Evolutionary conservation across 2,329 filamentous ascomycete genomes (phyloP), one percentile per base, ranked within the genome.

Genomic region (Achaetomium macrosporum): DNA sequence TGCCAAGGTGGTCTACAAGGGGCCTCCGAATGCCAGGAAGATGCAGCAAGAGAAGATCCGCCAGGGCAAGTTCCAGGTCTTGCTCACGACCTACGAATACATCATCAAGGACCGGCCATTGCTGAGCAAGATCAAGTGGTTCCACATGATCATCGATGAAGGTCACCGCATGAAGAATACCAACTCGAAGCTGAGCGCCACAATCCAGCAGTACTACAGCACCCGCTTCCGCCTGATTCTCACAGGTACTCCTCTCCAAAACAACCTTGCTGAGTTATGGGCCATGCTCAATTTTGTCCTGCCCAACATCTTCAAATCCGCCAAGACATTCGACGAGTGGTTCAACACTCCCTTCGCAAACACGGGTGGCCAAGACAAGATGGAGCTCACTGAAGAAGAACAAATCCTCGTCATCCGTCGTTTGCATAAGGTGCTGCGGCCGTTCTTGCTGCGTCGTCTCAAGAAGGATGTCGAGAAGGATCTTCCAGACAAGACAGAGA

Each of bases 401-500:
- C 90, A 96, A 69, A 83, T 99, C 71, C 87, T 99, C 53, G 90
- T 99, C 65, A 99, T 99, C 79, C 88, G 91, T 68, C 92, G 93
- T 77, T 79, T 99, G 56, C 93, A 99, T 74, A 99, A 97, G 80
- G 93, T 99, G 65, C 76, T 99, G 64, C 84, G 93, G 56, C 93
- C 93, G 2, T 99, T 99, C 88, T 74, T 99, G 70, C 85, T 99
- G 51, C 89, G 93, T 75, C 93, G 93, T 83, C 77, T 99, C 65
- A 99, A 99, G 83, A 97, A 96, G 74, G 93, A 99, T 75, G 93
- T 99, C 68, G 93, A 99, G 71, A 96, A 97, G 73, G 93, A 99
- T 70, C 77, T 99, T 57, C 93, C 93, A 0, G 92, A 99, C 79
- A 99, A 99, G 81, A 95, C 93, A 33, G 93, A 99, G 70, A 93